Evolutionary conservation across 164 flowering plant genomes (phyloP), one percentile per base, ranked within the genome.

Genomic region (Macadamia tetraphylla): DNA sequence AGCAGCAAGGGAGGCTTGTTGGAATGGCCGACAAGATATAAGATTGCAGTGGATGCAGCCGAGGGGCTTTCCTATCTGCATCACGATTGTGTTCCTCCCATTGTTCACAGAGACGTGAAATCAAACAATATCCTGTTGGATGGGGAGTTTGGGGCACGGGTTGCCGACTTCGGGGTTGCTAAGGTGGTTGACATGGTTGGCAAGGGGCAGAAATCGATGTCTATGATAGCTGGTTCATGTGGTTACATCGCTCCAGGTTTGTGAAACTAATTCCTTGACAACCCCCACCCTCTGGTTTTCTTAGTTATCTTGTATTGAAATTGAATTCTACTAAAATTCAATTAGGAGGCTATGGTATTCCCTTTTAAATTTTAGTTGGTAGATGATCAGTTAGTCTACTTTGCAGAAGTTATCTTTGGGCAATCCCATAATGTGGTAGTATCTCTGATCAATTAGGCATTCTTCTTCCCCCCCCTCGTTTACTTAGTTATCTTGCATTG

Each of bases 231-330:
- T 0, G 91, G 91, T 11, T 88, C 94, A n/a, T 83, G 89, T 70
- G 94, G 94, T 53, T 88, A 88, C 76, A 87, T 88, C 67, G 94
- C 94, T 13, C 94, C 94, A 76, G 93, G 90, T 88, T 71, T 58
- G 86, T 71, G 2, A 14, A 18, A 17, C 57, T 13, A 8, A 8
- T 11, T 46, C 9, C 51, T 46, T 46, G 51, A 43, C 9, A 4
- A 46, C 7, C 51, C 7, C 12, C 7, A 11, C 51, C 1, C 12
- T 9, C 9, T 46, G 4, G 1, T 46, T 46, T 46, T 1, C 7
- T 46, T 46, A n/a, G 11, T 46, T 46, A 46, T 46, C 12, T 46
- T 46, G 51, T 9, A 46, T 1, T 46, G 7, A 46, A 46, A 46
- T 8, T 3, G 9, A 46, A n/a, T n/a, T 46, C 9, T 3, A 8